Base-by-base conservation (phyloP, 2,329 filamentous ascomycete genomes). In the Nakataea oryzae region DNA sequence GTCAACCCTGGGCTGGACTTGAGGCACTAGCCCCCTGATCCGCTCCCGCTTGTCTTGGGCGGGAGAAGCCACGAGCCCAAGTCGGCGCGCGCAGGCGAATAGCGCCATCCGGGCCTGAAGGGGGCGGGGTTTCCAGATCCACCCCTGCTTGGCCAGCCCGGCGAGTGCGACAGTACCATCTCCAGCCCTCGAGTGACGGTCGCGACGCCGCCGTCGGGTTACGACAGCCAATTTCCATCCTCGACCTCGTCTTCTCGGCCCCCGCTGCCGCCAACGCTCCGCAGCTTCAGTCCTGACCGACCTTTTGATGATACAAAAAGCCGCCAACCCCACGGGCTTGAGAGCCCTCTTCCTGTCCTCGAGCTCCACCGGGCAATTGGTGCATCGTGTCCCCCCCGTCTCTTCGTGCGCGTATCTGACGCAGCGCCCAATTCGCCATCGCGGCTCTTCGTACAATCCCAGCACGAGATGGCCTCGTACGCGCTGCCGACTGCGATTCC, bases 401-500 rank as follows among this genome's bases (percentile, higher is more conserved):
- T 14, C 17, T 8, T 50, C 41, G 30, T 21, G 41, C 41, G 41
- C 21, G 41, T 50, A 17, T 50, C 41, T 8, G 17, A 50, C 41
- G 41, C 41, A 50, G 17, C 41, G 41, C 41, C 41, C 7, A 9
- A 21, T 50, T 21, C 7, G 41, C 41, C 17, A 50, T 3, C 41
- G 41, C 41, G 21, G 17, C 41, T n/a, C 58, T 72, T 63, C 62
- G 82, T n/a, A n/a, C 41, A n/a, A 50, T 17, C 41, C 41, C 3
- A 50, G n/a, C 8, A 9, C 41, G 17, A 82, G 79, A 76, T 79
- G 64, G 79, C 81, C 50, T 79, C 82, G 27, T 85, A 82, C 69
- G 75, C 77, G 60, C 71, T 85, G 62, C 82, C 82, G n/a, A 76
- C 79, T 47, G 74, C 79, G 54, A 70, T 82, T 57, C 77, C 79